These are phyloP conservation scores for Phlegmacium glaucopus DNA, from an alignment of 768 basidiomycete genomes.

Conservation along the genomic window DNA sequence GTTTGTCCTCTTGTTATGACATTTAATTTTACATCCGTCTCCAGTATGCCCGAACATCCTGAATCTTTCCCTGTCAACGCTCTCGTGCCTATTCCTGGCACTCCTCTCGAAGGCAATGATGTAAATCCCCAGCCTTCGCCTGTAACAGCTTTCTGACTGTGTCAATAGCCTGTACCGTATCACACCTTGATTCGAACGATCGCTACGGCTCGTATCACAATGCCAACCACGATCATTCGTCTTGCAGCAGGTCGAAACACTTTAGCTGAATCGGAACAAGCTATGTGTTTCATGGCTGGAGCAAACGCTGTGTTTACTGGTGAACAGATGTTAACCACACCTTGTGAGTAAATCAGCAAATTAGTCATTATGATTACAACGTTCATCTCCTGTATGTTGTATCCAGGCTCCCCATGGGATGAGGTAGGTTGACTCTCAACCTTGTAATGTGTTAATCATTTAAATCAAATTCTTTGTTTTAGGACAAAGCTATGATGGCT, in stretches of 20 bases:
- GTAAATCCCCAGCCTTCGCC: slow-evolving; percentile 44
- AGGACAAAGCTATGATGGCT: slow-evolving; percentile 92
- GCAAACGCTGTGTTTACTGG: slow-evolving; percentile 99
- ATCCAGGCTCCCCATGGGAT: slow-evolving; percentile 87
- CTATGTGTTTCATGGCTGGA: slow-evolving; percentile 98
- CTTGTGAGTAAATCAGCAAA: slow-evolving; percentile 55
- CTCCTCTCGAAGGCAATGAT: slow-evolving; percentile 89
- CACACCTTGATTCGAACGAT: slow-evolving; percentile 90
- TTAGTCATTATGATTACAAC: neutral
- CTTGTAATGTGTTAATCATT: slow-evolving; percentile 2
- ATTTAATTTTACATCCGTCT: neutral
- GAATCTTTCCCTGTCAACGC: slow-evolving; percentile 99
- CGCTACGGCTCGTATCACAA: slow-evolving; percentile 88
- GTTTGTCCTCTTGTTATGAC: slow-evolving; percentile 10
- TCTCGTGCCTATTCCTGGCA: slow-evolving; percentile 92
- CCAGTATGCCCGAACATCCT: slow-evolving; percentile 92
- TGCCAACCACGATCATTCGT: slow-evolving; percentile 91
- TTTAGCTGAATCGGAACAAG: slow-evolving; percentile 87
- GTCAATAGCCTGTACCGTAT: slow-evolving; percentile 66
- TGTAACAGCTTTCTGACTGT: slow-evolving; percentile 8
- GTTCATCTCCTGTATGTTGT: neutral
- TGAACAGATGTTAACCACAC: slow-evolving; percentile 95
- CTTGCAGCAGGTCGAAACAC: slow-evolving; percentile 92
- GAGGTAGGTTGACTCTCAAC: slow-evolving; percentile 48
- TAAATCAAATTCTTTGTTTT: slow-evolving; percentile 6